Base-by-base conservation (phyloP, 1,139 yeast species). In the Zygoascus sp. region DNA sequence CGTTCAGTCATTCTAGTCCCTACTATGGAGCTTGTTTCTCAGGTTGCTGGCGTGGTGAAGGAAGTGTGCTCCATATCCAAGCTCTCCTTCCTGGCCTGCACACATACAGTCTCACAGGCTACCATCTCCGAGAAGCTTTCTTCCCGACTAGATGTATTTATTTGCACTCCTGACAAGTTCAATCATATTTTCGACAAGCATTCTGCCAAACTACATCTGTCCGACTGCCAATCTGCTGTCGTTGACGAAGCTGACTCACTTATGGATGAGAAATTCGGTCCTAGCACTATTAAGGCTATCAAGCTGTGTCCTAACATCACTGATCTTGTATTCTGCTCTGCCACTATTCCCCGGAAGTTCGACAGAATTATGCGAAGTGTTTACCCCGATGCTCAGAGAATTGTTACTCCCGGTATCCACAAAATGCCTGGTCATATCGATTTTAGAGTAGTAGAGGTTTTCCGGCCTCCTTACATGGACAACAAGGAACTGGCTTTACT, bases 191-290 rank as follows among this genome's bases (percentile, higher is more conserved):
- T 50, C 46, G 32, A 50, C 47, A 47, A 53, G n/a, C 40, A 50
- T 13, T 47, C 51, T 17, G 34, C 53, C 22, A 53, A 52, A 25
- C 56, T 58, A 5, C 60, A 58, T 16, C 49, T 67, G 13, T 53
- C 57, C 22, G 51, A 54, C 25, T 65, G 70, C 46, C 73, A 76
- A 23, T 83, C 76, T 57, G 72, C 86, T 47, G 90, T 86, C 2
- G 76, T 85, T n/a, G 98, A 92, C 63, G 98, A 92, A 64, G 97
- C 98, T 0, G 98, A 92, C 64, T 86, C 97, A 0, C 69, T 92
- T 47, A 76, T 92, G 80, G 96, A 90, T 60, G 77, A 79, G 46
- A 83, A 95, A 0, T 90, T 92, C 77, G 68, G 81, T 13, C 76
- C 76, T 32, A 82, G 81, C 50, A 87, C 96, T 0, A 75, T 79